Evolutionary conservation across 306 rosid species (phyloP), one percentile per base, ranked within the genome.

Genomic region (Dicorynia guianensis): DNA sequence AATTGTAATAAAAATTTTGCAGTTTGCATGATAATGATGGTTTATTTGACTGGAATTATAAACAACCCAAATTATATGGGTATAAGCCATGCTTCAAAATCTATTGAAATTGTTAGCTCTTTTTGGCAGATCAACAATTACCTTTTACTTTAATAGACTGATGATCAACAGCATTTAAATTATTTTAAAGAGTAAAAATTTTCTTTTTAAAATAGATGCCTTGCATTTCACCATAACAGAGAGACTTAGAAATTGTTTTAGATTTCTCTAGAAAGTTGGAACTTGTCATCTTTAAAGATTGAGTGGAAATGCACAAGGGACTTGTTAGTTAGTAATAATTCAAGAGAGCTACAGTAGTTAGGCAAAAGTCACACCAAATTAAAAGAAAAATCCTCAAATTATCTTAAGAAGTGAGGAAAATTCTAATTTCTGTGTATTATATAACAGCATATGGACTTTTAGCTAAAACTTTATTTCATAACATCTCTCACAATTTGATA

Each of bases 391-490:
- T 10, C 36, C 57, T 33, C 33, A 14, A 33, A 54, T 49, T 30
- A 43, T 49, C 48, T 38, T 69, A 11, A 59, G 8, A 70, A 62
- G 13, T 52, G 11, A 34, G 34, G 17, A 17, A 25, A 36, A 36
- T 58, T 48, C 25, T 19, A 17, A n/a, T 69, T 69, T 69, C 55
- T 59, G n/a, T 53, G 36, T 68, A 46, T 64, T 76, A 58, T 39
- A 40, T 30, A 79, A 33, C 8, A 44, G 9, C 15, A 35, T 18
- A 61, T 20, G 13, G 44, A 34, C 54, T 46, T 55, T 63, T n/a
- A 33, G 64, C 17, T 53, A 33, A 63, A 52, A 44, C 49, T 42
- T 68, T 4, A 42, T 61, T 55, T 7, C 38, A 30, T 48, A 39
- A 42, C 39, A 13, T 43, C 25, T n/a, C n/a, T n/a, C n/a, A n/a